A percentile compares a stretch with the other conserved stretches of the same genome.
Conservation (phyloP, 192 early-diverging fungal genomes). For the Powellomyces hirtus region DNA sequence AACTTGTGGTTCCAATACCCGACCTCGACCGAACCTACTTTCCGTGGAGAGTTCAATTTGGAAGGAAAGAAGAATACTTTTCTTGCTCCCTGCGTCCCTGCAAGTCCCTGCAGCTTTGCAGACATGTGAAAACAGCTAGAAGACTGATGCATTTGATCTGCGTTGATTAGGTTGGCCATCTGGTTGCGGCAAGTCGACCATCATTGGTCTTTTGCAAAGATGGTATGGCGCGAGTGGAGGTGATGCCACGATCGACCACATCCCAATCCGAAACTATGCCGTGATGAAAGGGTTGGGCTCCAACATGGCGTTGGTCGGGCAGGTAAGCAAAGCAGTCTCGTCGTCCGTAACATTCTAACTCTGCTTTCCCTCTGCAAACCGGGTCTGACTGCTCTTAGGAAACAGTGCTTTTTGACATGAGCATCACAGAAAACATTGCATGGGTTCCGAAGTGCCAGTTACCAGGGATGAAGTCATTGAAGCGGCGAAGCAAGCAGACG, state of each 20-base stretch:
- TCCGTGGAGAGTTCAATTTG: conserved; percentile 41
- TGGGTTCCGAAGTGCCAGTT: conserved; percentile 27
- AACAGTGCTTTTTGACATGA: conserved; percentile 84
- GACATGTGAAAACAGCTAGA: no score
- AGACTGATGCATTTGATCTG: no score
- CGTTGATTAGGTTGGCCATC: no score
- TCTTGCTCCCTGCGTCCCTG: no score
- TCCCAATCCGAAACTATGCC: conserved; percentile 52
- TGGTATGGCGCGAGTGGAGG: conserved; percentile 76
- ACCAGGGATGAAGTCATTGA: conserved; percentile 54
- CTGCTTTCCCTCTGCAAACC: no score
- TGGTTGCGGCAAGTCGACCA: conserved; percentile 76
- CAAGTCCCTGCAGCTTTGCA: no score
- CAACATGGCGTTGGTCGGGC: conserved; percentile 82
- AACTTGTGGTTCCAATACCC: conserved; percentile 27
- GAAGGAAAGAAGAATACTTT: background rate
- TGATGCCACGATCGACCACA: conserved; percentile 55
- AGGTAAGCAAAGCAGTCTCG: no score
- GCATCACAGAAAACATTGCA: conserved; percentile 85
- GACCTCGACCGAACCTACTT: conserved; percentile 46
- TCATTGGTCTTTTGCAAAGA: conserved; percentile 66
- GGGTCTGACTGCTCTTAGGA: no score
- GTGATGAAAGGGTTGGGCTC: conserved; percentile 63
- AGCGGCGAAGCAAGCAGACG: conserved; percentile 60
- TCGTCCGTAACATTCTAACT: no score